A percentile compares a stretch with the other conserved stretches of the same genome.
Evolutionary conservation across 306 rosid genomes (phyloP).

Genomic region (Dryas octopetala): DNA sequence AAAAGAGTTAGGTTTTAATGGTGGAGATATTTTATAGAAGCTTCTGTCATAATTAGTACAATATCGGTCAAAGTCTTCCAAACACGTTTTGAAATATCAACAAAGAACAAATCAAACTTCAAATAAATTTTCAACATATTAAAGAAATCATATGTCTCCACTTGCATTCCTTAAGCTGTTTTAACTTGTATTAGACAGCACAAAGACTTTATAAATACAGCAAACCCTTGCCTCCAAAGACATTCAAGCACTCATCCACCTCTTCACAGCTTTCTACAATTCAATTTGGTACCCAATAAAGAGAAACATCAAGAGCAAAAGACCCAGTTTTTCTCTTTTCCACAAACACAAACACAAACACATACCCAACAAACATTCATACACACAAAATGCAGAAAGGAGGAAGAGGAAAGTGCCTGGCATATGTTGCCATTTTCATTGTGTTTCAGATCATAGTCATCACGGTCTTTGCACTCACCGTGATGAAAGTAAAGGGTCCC

Average conservation of each 20-base stretch:
- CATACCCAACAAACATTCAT: neutral
- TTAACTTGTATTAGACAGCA: neutral
- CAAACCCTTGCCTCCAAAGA: neutral
- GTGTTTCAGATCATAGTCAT: slow-evolving; percentile 34
- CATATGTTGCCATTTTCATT: slow-evolving; percentile 41
- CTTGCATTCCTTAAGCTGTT: neutral
- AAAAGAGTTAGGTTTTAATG: neutral
- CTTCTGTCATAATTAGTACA: neutral
- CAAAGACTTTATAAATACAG: neutral
- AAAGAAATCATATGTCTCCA: neutral
- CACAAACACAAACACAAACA: neutral
- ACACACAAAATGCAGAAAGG: slow-evolving; percentile 8
- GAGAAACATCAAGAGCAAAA: neutral
- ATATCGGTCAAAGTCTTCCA: slow-evolving; percentile 8
- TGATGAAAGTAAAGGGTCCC: slow-evolving; percentile 48
- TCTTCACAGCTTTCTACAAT: neutral
- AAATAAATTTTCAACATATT: neutral
- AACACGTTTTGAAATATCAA: slow-evolving; percentile 12
- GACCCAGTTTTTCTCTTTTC: too few relatives aligned
- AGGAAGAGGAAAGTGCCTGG: slow-evolving; percentile 32
- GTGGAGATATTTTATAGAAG: slow-evolving; percentile 3
- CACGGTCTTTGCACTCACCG: slow-evolving; percentile 43
- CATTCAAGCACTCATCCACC: slow-evolving; percentile 8
- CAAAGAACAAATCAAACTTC: neutral
- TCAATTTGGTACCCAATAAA: neutral